Conservation (phyloP, 768 basidiomycete species). For the Mycena vitilis region DNA sequence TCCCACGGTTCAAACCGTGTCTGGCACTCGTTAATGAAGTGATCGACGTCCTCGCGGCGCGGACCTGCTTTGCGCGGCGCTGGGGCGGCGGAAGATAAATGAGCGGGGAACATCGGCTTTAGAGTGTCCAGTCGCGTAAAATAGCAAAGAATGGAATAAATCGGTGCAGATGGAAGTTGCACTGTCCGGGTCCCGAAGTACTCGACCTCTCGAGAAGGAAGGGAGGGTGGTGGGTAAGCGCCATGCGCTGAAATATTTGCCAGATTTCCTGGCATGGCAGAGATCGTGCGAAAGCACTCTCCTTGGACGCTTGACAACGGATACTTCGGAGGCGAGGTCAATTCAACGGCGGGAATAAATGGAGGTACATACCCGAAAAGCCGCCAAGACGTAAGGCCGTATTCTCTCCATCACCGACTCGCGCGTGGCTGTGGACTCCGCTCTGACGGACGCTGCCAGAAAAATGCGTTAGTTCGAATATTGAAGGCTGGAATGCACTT, state of each 20-base stretch:
- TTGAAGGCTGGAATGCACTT: conserved; percentile 35
- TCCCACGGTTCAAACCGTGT: conserved; percentile 52
- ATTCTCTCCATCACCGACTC: conserved; percentile 31
- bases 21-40: conserved; percentile 55
- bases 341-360: neutral
- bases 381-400: conserved; percentile 34
- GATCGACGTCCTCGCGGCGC: conserved; percentile 58
- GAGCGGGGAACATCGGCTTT: conserved; percentile 51
- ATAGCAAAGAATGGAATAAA: conserved; percentile 61
- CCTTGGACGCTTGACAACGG: conserved; percentile 25
- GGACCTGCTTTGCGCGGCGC: conserved; percentile 56
- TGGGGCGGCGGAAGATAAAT: conserved; percentile 43
- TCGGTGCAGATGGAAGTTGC: conserved; percentile 55
- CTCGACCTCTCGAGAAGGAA: conserved; percentile 46
- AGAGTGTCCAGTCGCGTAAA: conserved; percentile 55
- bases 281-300: conserved; percentile 5
- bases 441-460: conserved; percentile 26
- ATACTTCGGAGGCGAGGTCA: conserved; percentile 17
- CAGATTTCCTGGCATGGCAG: conserved; percentile 1
- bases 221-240: conserved; percentile 41
- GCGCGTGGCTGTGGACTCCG: conserved; percentile 29
- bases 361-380: conserved; percentile 31
- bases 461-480: conserved; percentile 42
- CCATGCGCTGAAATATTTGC: conserved; percentile 29
- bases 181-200: conserved; percentile 58